Evolutionary conservation across 805 yeast genomes (phyloP).

Genomic region (Millerozyma miso): DNA sequence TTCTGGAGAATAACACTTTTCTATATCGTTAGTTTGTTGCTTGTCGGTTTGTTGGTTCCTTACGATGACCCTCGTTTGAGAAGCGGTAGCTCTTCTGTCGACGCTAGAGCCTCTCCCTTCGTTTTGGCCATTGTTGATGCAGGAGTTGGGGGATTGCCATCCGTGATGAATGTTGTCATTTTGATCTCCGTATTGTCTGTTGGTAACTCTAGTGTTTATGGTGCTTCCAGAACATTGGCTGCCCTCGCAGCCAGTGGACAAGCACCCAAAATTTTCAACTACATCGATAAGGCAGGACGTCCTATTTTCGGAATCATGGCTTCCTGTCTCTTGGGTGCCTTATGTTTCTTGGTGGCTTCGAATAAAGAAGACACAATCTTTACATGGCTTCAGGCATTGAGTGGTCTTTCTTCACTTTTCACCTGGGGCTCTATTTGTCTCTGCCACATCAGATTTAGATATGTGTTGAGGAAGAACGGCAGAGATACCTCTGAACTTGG

Average conservation of each 20-base stretch:
- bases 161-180: constrained; percentile 38
- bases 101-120: constrained; percentile 32
- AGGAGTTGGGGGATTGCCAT: constrained; percentile 34
- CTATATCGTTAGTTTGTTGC: constrained; percentile 42
- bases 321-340: constrained; percentile 36
- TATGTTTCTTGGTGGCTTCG: constrained; percentile 45
- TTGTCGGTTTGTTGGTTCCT: constrained; percentile 55
- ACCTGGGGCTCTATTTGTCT: constrained; percentile 48
- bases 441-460: constrained; percentile 47
- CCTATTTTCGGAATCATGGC: constrained; percentile 43
- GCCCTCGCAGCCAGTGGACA: constrained; percentile 43
- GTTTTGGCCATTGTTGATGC: constrained; percentile 37
- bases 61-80: constrained; percentile 27
- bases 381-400: constrained; percentile 46
- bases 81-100: constrained; percentile 14
- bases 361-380: constrained; percentile 36
- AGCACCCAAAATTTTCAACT: constrained; percentile 43
- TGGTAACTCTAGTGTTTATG: constrained; percentile 40
- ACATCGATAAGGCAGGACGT: constrained; percentile 48
- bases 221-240: constrained; percentile 40
- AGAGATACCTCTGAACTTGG: constrained; percentile 65
- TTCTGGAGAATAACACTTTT: constrained; percentile 40
- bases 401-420: constrained; percentile 46
- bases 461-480: constrained; percentile 62
- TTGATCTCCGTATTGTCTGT: constrained; percentile 38